Conservation (phyloP, 495 filamentous ascomycete genomes). For the Usnea hakonensis region DNA sequence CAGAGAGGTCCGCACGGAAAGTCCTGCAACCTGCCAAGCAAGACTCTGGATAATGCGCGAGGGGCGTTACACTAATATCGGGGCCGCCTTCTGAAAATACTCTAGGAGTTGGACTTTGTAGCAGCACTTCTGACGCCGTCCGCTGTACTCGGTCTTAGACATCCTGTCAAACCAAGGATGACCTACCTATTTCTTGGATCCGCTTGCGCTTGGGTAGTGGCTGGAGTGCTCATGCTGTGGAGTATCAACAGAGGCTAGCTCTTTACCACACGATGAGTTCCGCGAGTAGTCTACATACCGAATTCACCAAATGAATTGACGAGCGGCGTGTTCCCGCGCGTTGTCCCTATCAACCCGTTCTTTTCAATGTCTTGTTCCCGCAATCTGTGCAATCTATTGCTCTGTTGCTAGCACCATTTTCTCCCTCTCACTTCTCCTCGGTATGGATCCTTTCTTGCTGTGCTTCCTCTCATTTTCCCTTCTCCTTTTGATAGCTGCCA, state of each 20-base stretch:
- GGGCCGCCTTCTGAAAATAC: too few species aligned
- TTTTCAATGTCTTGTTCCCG: background rate
- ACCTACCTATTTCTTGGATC: too few species aligned
- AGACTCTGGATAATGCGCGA: too few species aligned
- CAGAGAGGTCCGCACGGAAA: too few species aligned
- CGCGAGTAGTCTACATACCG: background rate
- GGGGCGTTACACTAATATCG: too few species aligned
- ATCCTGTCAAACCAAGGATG: background rate
- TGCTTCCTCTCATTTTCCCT: conserved; percentile 94
- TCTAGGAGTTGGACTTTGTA: too few species aligned
- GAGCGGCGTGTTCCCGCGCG: background rate
- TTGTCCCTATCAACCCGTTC: background rate
- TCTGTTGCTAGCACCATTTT: conserved; percentile 80
- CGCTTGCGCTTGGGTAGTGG: background rate
- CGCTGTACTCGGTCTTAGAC: background rate
- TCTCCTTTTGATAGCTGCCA: conserved; percentile 75
- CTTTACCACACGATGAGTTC: background rate
- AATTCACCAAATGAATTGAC: background rate
- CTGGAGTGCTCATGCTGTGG: background rate
- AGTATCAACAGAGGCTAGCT: background rate
- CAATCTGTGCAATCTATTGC: conserved; percentile 5
- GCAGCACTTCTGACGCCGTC: too few species aligned
- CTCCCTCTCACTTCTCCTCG: conserved; percentile 77
- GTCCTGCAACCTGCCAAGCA: too few species aligned
- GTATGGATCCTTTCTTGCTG: conserved; percentile 63